Conservation (phyloP, 305 asterid species). For the Fraxinus angustifolia region DNA sequence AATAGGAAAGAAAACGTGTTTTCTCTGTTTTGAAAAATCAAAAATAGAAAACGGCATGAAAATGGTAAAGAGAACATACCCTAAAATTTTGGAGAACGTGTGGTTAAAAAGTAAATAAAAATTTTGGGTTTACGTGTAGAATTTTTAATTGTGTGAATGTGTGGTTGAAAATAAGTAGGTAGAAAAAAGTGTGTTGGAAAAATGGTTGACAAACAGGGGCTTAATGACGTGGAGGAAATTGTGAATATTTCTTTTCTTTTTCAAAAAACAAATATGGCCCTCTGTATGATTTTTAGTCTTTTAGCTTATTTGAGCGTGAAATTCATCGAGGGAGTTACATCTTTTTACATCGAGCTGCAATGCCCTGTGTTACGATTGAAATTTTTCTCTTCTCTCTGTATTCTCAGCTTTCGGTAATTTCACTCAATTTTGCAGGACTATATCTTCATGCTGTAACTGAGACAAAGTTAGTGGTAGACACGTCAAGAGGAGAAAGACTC, state of each 20-base stretch:
- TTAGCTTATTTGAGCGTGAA: background rate
- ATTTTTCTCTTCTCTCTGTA: conserved; percentile 3
- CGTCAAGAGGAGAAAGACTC: conserved; percentile 95
- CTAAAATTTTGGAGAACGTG: too few species aligned
- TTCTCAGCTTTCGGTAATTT: conserved; percentile 3
- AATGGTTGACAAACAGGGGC: background rate
- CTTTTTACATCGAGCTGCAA: background rate
- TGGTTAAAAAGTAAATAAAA: too few species aligned
- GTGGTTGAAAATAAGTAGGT: background rate
- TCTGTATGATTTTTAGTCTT: background rate
- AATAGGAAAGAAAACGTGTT: too few species aligned
- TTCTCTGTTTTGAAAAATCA: too few species aligned
- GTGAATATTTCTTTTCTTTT: background rate
- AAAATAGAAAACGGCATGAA: too few species aligned
- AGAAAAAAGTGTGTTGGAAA: too few species aligned
- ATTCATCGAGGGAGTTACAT: background rate
- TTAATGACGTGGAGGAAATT: background rate
- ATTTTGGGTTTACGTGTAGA: background rate
- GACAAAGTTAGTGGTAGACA: conserved; percentile 82
- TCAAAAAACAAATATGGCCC: background rate
- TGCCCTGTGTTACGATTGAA: background rate
- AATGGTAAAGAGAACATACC: too few species aligned
- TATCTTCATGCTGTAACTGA: conserved; percentile 78
- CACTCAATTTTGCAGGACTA: conserved; percentile 49
- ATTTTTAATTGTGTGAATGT: background rate